A percentile compares a stretch with the other conserved stretches of the same genome.
phyloP scores from a whole-genome alignment of 176 grass and related monocot species.

The Raddia distichophylla region DNA sequence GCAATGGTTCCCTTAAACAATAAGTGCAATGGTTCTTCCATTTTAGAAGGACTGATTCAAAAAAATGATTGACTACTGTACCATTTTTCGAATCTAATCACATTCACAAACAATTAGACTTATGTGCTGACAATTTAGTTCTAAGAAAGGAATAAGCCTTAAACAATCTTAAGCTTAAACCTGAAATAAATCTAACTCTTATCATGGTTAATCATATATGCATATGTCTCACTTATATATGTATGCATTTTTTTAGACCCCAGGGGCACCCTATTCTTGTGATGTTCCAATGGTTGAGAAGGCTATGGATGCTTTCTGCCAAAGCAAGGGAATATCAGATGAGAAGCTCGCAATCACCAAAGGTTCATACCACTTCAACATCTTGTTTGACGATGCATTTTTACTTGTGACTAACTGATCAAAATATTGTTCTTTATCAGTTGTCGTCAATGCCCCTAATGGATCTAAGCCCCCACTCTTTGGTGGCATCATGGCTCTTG shows the following conservation, averaged over 20 bases:
- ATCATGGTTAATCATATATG: background rate
- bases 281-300: conserved; percentile 92
- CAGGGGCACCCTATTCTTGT: conserved; percentile 60
- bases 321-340: conserved; percentile 55
- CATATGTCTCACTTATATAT: background rate
- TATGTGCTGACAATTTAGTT: conserved; percentile 7
- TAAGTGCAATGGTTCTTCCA: background rate
- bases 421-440: conserved; percentile 41
- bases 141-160: background rate
- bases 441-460: conserved; percentile 52
- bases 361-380: conserved; percentile 49
- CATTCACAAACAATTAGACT: background rate
- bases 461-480: conserved; percentile 61
- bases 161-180: background rate
- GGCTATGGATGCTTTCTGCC: conserved; percentile 63
- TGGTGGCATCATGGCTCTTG: conserved; percentile 67
- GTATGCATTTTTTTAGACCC: conserved; percentile 7
- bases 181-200: background rate
- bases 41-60: background rate
- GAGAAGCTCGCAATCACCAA: conserved; percentile 78
- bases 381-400: background rate
- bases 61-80: background rate
- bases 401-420: background rate
- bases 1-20: background rate
- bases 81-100: background rate